A percentile compares a stretch with the other conserved stretches of the same genome.
phyloP scores from a whole-genome alignment of 2,329 filamentous ascomycete species.

The Phialophora chinensis region DNA sequence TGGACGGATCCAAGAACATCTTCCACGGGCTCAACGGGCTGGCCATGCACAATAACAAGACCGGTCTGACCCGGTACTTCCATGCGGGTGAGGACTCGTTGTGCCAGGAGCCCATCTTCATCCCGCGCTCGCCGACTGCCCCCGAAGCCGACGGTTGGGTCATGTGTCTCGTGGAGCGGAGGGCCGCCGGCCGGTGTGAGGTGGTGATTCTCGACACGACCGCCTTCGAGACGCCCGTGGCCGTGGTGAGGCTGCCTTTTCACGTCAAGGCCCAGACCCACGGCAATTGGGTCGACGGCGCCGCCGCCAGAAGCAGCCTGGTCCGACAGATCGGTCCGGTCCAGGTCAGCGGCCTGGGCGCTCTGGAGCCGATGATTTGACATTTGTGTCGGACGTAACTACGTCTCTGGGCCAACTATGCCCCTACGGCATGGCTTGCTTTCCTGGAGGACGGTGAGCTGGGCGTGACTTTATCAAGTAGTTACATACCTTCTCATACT shows the following conservation, averaged over 20 bases:
- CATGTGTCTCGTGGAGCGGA: conserved; percentile 13
- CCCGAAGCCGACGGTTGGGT: conserved; percentile 27
- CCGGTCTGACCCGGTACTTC: conserved; percentile 16
- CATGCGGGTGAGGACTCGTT: conserved; percentile 17
- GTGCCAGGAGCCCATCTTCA: conserved; percentile 25
- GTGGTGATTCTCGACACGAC: conserved; percentile 49
- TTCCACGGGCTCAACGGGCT: conserved; percentile 23
- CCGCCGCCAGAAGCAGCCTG: too few species aligned
- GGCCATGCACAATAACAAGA: conserved; percentile 21
- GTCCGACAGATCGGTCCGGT: too few species aligned
- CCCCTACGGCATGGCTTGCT: too few species aligned
- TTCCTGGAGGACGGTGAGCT: too few species aligned
- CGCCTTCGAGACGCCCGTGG: conserved; percentile 48
- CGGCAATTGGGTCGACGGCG: conserved; percentile 43
- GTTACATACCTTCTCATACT: too few species aligned
- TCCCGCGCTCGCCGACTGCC: conserved; percentile 13
- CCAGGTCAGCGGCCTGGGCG: too few species aligned
- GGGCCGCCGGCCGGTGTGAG: not conserved
- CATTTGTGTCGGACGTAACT: too few species aligned
- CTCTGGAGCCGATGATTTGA: too few species aligned
- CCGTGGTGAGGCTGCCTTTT: conserved; percentile 50
- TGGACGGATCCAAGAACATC: conserved; percentile 7
- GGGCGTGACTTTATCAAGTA: too few species aligned
- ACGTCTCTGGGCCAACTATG: too few species aligned
- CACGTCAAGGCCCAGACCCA: conserved; percentile 43